phyloP scores from a whole-genome alignment of 768 basidiomycete genomes.

The Tephrocybe sp. region DNA sequence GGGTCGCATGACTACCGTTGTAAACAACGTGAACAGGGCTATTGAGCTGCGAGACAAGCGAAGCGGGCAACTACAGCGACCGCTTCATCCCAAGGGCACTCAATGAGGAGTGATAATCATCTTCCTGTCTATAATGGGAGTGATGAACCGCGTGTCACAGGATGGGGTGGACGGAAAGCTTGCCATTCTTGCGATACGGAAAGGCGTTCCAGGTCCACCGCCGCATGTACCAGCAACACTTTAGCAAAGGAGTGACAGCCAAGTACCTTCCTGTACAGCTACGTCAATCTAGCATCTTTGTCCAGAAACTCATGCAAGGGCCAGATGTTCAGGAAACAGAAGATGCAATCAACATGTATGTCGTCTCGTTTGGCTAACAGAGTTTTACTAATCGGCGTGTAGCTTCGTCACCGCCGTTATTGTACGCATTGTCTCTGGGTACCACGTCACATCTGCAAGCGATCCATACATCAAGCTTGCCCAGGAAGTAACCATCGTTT shows the following conservation, averaged over 20 bases:
- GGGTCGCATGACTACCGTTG: conserved; percentile 23
- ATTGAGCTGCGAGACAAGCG: conserved; percentile 21
- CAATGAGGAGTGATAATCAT: background rate
- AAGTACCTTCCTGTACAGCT: conserved; percentile 2
- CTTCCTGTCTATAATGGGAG: no score
- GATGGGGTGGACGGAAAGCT: conserved; percentile 9
- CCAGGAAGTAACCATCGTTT: conserved; percentile 2
- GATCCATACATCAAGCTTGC: conserved; percentile 15
- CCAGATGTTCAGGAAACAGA: background rate
- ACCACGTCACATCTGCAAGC: conserved; percentile 12
- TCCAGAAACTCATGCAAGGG: background rate
- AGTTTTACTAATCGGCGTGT: background rate
- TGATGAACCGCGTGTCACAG: no score
- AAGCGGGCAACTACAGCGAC: conserved; percentile 7
- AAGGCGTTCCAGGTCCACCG: conserved; percentile 6
- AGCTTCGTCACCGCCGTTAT: conserved; percentile 18
- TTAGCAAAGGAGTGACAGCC: background rate
- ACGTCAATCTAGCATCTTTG: conserved; percentile 1
- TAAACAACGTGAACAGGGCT: conserved; percentile 19
- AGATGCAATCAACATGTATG: background rate
- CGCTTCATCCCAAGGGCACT: conserved; percentile 3
- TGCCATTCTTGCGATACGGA: conserved; percentile 9
- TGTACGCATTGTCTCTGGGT: conserved; percentile 16
- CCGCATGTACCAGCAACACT: conserved; percentile 3
- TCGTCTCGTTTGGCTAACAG: background rate